A percentile compares a stretch with the other conserved stretches of the same genome.
These are phyloP conservation scores for Lagenaria siceraria DNA, from an alignment of 306 rosid species.

Conservation along the genomic window DNA sequence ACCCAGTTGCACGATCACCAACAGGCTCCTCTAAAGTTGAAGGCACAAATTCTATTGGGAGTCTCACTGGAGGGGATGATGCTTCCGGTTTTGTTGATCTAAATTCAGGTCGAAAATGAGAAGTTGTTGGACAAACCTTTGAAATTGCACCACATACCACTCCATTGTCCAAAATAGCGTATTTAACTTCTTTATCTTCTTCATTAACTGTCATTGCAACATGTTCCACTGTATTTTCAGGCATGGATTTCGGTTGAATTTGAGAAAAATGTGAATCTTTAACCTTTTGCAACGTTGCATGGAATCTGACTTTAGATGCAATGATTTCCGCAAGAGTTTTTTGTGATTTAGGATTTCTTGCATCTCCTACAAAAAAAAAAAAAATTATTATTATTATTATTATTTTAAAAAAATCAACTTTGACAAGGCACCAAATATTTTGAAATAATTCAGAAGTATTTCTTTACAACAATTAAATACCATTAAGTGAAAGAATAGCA, in stretches of 20 bases:
- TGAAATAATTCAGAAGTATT: not conserved
- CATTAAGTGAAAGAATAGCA: conserved; percentile 31
- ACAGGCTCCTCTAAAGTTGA: conserved; percentile 7
- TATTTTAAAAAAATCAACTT: not conserved
- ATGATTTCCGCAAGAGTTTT: conserved; percentile 22
- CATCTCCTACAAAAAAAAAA: not conserved
- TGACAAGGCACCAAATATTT: not conserved
- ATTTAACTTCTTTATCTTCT: not conserved
- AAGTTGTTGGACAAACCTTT: not conserved
- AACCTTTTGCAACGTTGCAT: conserved; percentile 9
- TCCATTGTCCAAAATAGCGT: not conserved
- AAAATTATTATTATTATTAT: too few species aligned
- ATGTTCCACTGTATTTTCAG: conserved; percentile 1
- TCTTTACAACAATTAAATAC: conserved; percentile 18
- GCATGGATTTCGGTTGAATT: not conserved
- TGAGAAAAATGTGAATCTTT: not conserved
- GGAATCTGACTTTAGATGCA: conserved; percentile 24
- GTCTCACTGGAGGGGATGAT: not conserved
- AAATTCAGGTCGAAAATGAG: conserved; percentile 14
- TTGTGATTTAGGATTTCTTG: conserved; percentile 21
- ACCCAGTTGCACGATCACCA: conserved; percentile 10
- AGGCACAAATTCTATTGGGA: conserved; percentile 19
- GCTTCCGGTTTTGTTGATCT: conserved; percentile 8
- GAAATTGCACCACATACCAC: conserved; percentile 7
- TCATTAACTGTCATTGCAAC: not conserved